Evolutionary conservation across 2,329 filamentous ascomycete genomes (phyloP), one percentile per base, ranked within the genome.

Genomic region (Talaromyces sp.): DNA sequence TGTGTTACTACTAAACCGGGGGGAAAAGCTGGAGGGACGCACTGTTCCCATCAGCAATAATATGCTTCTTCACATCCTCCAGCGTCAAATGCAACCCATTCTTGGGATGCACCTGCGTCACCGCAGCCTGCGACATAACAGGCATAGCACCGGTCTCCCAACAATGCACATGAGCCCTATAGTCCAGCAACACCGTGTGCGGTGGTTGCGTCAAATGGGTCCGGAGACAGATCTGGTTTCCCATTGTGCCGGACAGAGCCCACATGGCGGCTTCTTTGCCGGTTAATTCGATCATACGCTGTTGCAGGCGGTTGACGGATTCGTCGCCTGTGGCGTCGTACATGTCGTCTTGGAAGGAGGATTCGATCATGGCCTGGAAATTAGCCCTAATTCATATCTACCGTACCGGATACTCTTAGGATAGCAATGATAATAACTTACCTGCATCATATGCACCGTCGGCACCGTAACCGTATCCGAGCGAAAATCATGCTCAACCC

Each of bases 241-340:
- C 75, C 76, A 77, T 76, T n/a, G 76, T 79, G 1, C 77, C 75
- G 6, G 77, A 77, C 17, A 76, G 63, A 25, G 73, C 71, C 65
- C 75, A 76, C 3, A 78, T 67, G 1, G 71, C 72, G 10, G 71
- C 73, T 60, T 78, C 74, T 63, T 74, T 75, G 27, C 76, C 76
- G 1, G 74, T 74, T 1, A 78, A 61, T 19, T 68, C 67, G 4
- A 72, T 69, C 40, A 79, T 67, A 29, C 73, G 71, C 19, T 71
- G 65, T 65, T 78, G 71, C 27, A 78, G 72, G 5, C 67, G 66
- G 10, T 69, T 73, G 13, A 75, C 72, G 3, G 70, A 70, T 11
- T 60, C 54, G 29, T 74, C 72, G 27, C 71, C 70, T n/a, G 70
- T 72, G 67, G 77, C 74, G 45, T 74, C 69, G 63, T 75, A 76